Conservation (phyloP, 2,329 filamentous ascomycete genomes). For the Hypoxylon sp. region DNA sequence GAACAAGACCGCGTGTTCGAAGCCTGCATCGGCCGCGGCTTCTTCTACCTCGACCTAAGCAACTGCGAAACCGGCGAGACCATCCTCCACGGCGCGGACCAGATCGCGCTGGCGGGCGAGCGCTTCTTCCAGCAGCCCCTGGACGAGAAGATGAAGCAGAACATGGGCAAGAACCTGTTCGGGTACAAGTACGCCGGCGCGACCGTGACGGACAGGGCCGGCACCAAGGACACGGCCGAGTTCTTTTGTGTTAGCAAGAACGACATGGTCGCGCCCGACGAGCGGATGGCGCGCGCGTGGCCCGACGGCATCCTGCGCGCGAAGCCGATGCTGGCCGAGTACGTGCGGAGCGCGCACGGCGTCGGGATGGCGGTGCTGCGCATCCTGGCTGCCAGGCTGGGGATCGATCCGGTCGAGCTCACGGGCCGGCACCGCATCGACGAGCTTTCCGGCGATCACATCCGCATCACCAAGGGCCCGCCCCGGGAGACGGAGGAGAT, state of each 20-base stretch:
- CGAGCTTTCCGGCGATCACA: slow-evolving; percentile 45
- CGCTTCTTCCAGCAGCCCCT: slow-evolving; percentile 43
- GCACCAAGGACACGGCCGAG: slow-evolving; percentile 46
- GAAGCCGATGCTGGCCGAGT: slow-evolving; percentile 41
- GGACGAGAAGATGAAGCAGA: slow-evolving; percentile 42
- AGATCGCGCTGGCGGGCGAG: slow-evolving; percentile 39
- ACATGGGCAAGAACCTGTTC: slow-evolving; percentile 40
- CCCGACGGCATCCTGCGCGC: slow-evolving; percentile 38
- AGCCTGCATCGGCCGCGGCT: slow-evolving; percentile 43
- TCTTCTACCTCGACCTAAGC: slow-evolving; percentile 46
- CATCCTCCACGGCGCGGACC: slow-evolving; percentile 34
- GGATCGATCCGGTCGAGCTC: slow-evolving; percentile 42
- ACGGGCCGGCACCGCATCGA: slow-evolving; percentile 43
- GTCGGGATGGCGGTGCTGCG: slow-evolving; percentile 43
- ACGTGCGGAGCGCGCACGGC: slow-evolving; percentile 42
- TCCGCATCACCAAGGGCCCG: slow-evolving; percentile 46
- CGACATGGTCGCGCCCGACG: slow-evolving; percentile 42
- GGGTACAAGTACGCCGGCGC: slow-evolving; percentile 47
- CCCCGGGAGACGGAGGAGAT: slow-evolving; percentile 44
- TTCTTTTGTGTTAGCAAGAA: slow-evolving; percentile 49
- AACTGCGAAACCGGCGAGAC: slow-evolving; percentile 36
- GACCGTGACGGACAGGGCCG: slow-evolving; percentile 42
- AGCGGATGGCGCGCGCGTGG: slow-evolving; percentile 41
- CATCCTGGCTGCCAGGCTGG: slow-evolving; percentile 42
- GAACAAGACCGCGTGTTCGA: slow-evolving; percentile 42